phyloP scores from a whole-genome alignment of 805 yeast species.

The Lipomyces yamadae region DNA sequence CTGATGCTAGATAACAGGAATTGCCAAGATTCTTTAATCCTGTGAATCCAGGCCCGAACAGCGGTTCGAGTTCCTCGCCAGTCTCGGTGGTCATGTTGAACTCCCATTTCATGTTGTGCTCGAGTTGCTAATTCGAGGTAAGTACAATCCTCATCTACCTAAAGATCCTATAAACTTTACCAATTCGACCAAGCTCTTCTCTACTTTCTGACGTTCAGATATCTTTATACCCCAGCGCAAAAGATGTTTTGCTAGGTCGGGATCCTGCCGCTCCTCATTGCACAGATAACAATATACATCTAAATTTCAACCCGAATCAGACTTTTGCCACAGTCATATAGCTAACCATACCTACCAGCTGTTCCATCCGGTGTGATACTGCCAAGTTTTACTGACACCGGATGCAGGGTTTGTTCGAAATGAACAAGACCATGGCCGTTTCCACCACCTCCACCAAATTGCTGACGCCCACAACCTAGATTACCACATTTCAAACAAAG shows the following conservation, averaged over 20 bases:
- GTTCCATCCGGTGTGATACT: constrained; percentile 73
- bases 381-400: constrained; percentile 88
- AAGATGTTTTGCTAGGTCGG: constrained; percentile 56
- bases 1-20: constrained; percentile 87
- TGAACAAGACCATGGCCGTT: constrained; percentile 88
- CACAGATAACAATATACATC: constrained; percentile 90
- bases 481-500: constrained; percentile 87
- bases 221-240: constrained; percentile 70
- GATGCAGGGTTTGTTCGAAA: constrained; percentile 63
- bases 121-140: constrained; percentile 59
- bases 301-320: neutral
- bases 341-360: constrained; percentile 46
- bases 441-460: constrained; percentile 93
- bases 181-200: constrained; percentile 83
- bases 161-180: constrained; percentile 14
- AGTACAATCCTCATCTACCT: neutral
- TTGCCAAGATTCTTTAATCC: constrained; percentile 92
- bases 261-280: constrained; percentile 85
- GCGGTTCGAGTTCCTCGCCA: constrained; percentile 66
- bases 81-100: constrained; percentile 75
- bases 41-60: constrained; percentile 77
- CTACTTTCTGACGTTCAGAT: constrained; percentile 66
- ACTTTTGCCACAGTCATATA: neutral
- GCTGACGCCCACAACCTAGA: constrained; percentile 94
- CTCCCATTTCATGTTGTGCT: constrained; percentile 93